These are phyloP conservation scores for Podila horticola DNA, from an alignment of 192 early-diverging fungal species.

Conservation along the genomic window DNA sequence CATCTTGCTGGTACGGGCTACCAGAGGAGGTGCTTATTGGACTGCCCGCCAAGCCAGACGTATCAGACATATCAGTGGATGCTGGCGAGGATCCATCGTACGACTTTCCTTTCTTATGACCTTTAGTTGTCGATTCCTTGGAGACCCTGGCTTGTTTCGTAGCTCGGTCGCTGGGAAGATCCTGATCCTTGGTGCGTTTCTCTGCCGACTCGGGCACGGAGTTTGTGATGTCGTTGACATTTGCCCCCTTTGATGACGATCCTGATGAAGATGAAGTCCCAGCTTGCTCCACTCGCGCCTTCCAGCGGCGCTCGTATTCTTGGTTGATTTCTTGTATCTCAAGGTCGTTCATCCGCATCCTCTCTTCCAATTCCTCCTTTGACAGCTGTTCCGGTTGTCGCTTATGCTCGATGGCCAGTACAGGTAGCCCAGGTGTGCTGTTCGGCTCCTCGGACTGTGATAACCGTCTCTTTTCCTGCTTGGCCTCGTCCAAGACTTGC, in stretches of 20 bases:
- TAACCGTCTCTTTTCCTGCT: conserved; percentile 22
- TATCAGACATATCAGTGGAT: no score
- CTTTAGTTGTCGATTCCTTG: neutral
- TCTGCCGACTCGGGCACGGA: neutral
- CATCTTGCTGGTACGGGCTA: neutral
- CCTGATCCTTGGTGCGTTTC: conserved; percentile 27
- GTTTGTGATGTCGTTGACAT: neutral
- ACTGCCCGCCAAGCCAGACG: no score
- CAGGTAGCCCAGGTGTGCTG: neutral
- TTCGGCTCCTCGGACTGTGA: conserved; percentile 25
- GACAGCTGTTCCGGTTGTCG: conserved; percentile 6
- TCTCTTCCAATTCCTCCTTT: conserved; percentile 25
- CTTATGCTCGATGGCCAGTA: neutral
- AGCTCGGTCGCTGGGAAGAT: conserved; percentile 9
- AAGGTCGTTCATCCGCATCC: conserved; percentile 27
- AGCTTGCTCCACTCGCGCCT: conserved; percentile 13
- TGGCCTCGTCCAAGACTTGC: conserved; percentile 44
- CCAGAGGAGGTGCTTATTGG: neutral
- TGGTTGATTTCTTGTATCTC: conserved; percentile 52
- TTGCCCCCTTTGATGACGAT: neutral
- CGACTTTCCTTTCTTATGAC: neutral
- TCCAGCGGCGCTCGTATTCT: conserved; percentile 42
- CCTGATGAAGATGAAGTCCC: neutral
- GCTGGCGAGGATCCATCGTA: neutral
- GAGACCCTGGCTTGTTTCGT: conserved; percentile 21